Conservation (phyloP, 352 stramenopile genomes). For the Thalassiosira hispida region DNA sequence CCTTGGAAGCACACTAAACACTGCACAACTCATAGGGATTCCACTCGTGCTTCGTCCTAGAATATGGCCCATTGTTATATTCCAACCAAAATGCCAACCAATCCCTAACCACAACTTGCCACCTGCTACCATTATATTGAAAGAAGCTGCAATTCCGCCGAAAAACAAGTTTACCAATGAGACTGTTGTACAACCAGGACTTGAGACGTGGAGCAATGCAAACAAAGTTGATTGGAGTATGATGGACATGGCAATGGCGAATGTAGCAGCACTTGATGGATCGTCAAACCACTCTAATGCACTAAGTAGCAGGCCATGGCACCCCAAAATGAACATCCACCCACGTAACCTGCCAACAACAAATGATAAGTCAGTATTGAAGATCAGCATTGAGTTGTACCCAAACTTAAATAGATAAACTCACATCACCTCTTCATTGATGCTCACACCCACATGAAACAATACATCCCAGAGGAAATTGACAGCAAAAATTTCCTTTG, state of each 20-base stretch:
- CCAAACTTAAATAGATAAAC: constrained; percentile 1
- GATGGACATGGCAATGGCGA: constrained; percentile 40
- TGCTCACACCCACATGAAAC: constrained; percentile 53
- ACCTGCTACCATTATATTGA: constrained; percentile 49
- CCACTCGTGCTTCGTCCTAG: constrained; percentile 46
- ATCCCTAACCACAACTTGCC: constrained; percentile 46
- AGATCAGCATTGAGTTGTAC: background rate
- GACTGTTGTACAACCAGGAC: constrained; percentile 42
- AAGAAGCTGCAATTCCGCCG: constrained; percentile 44
- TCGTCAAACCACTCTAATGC: constrained; percentile 35
- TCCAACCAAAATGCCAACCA: constrained; percentile 63
- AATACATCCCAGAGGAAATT: constrained; percentile 56
- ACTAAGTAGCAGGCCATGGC: constrained; percentile 5
- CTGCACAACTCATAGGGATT: constrained; percentile 53
- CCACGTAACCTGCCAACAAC: constrained; percentile 20
- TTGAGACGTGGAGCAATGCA: constrained; percentile 49
- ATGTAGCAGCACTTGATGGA: constrained; percentile 4
- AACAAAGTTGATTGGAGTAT: constrained; percentile 56
- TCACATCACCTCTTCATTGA: constrained; percentile 65
- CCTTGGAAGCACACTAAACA: constrained; percentile 32
- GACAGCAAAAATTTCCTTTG: constrained; percentile 37
- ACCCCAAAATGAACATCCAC: constrained; percentile 50
- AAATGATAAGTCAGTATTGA: background rate
- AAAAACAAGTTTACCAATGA: constrained; percentile 55
- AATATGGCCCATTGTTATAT: constrained; percentile 57